A percentile compares a stretch with the other conserved stretches of the same genome.
These are phyloP conservation scores for Venturiaceae sp. DNA, from an alignment of 2,329 filamentous ascomycete genomes.

Conservation along the genomic window DNA sequence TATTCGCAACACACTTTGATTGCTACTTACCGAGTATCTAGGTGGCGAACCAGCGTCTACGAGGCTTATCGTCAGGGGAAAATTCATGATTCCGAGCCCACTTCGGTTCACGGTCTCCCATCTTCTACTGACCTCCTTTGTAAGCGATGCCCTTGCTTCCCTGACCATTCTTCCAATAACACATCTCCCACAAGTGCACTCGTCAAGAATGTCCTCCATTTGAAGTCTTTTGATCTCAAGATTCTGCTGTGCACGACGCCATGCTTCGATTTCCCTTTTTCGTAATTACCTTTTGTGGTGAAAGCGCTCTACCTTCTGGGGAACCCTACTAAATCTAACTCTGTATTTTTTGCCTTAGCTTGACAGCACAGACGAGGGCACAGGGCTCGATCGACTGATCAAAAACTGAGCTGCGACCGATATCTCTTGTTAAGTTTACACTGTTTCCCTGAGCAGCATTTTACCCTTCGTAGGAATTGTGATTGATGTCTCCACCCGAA, in stretches of 20 bases:
- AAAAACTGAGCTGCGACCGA: neutral
- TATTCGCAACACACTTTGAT: too few species aligned
- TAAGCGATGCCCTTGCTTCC: neutral
- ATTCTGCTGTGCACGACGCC: neutral
- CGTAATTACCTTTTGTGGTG: neutral
- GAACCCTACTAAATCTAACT: neutral
- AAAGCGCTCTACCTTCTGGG: neutral
- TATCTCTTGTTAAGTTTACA: neutral
- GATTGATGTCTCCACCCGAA: neutral
- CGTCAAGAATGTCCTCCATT: neutral
- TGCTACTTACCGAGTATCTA: neutral
- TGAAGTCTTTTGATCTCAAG: neutral
- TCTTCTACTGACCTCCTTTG: neutral
- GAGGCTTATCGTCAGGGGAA: neutral
- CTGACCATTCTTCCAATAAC: neutral
- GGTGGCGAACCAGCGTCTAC: neutral
- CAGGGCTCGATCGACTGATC: neutral
- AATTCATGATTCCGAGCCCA: neutral
- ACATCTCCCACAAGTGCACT: neutral
- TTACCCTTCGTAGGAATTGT: neutral
- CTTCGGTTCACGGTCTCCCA: neutral
- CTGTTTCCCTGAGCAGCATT: neutral
- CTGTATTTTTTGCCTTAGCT: neutral
- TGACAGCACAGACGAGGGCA: neutral
- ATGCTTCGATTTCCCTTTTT: neutral